Evolutionary conservation across 2,329 filamentous ascomycete genomes (phyloP).

Genomic region (Ciborinia camelliae): DNA sequence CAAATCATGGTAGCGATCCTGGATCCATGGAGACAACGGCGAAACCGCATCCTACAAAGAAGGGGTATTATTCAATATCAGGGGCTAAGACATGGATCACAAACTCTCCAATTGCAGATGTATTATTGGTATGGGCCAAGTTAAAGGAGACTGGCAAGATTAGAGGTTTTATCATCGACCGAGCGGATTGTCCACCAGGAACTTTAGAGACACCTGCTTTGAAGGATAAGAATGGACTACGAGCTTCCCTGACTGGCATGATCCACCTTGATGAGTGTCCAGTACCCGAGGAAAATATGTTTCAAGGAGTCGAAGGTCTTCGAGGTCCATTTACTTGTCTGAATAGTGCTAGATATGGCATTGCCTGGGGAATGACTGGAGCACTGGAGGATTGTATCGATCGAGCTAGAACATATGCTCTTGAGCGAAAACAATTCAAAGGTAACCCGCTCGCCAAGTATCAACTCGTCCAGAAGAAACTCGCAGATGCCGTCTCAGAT

Average conservation of each 20-base stretch:
- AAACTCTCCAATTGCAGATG: slow-evolving; percentile 84
- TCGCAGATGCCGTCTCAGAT: slow-evolving; percentile 88
- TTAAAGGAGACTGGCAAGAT: slow-evolving; percentile 90
- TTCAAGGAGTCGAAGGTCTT: slow-evolving; percentile 83
- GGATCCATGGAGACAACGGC: slow-evolving; percentile 87
- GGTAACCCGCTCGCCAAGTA: slow-evolving; percentile 92
- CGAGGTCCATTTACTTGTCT: slow-evolving; percentile 88
- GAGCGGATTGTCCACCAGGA: slow-evolving; percentile 77
- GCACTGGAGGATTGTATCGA: slow-evolving; percentile 88
- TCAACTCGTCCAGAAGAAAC: slow-evolving; percentile 96
- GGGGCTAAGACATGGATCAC: slow-evolving; percentile 95
- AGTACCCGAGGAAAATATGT: slow-evolving; percentile 88
- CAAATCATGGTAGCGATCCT: slow-evolving; percentile 89
- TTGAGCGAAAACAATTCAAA: slow-evolving; percentile 95
- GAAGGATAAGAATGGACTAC: slow-evolving; percentile 91
- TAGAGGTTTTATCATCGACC: slow-evolving; percentile 84
- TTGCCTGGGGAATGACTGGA: slow-evolving; percentile 89
- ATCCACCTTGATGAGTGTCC: slow-evolving; percentile 91
- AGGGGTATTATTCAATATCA: slow-evolving; percentile 74
- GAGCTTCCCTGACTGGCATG: slow-evolving; percentile 95
- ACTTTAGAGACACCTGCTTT: slow-evolving; percentile 88
- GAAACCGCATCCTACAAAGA: slow-evolving; percentile 79
- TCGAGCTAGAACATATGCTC: slow-evolving; percentile 77
- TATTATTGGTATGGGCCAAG: slow-evolving; percentile 90
- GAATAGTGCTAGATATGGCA: slow-evolving; percentile 90